Evolutionary conservation across 2,329 filamentous ascomycete genomes (phyloP).

Genomic region (Niveomyces coronatus): DNA sequence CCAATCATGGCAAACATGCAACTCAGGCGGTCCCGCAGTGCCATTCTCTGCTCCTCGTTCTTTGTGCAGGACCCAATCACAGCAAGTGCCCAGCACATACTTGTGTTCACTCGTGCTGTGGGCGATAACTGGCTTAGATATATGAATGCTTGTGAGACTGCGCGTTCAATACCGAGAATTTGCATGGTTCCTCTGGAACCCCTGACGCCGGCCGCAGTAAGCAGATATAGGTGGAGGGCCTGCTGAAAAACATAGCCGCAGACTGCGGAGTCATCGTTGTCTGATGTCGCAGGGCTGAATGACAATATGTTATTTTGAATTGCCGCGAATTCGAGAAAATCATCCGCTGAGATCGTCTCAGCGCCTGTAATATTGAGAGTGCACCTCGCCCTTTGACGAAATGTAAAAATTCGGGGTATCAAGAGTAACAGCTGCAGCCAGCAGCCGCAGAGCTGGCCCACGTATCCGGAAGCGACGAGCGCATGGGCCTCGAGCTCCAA

Average conservation of each 20-base stretch:
- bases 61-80: constrained; percentile 27
- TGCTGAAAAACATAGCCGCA: constrained; percentile 35
- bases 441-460: constrained; percentile 28
- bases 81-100: constrained; percentile 29
- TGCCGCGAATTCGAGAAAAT: constrained; percentile 32
- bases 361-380: constrained; percentile 16
- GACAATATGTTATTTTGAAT: constrained; percentile 31
- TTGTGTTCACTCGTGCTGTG: constrained; percentile 26
- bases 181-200: constrained; percentile 14
- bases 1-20: constrained; percentile 28
- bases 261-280: constrained; percentile 26
- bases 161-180: constrained; percentile 17
- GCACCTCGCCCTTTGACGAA: constrained; percentile 29
- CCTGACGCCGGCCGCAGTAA: constrained; percentile 23
- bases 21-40: constrained; percentile 23
- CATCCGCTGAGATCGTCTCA: constrained; percentile 22
- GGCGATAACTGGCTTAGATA: constrained; percentile 23
- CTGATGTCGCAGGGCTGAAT: constrained; percentile 26
- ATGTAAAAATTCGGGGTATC: constrained; percentile 30
- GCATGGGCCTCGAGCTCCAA: constrained; percentile 21
- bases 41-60: constrained; percentile 24
- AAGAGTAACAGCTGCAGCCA: constrained; percentile 28
- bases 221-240: constrained; percentile 32
- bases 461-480: constrained; percentile 21
- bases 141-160: constrained; percentile 21